phyloP scores from a whole-genome alignment of 176 grass and related monocot species.

The Oryza meyeriana region DNA sequence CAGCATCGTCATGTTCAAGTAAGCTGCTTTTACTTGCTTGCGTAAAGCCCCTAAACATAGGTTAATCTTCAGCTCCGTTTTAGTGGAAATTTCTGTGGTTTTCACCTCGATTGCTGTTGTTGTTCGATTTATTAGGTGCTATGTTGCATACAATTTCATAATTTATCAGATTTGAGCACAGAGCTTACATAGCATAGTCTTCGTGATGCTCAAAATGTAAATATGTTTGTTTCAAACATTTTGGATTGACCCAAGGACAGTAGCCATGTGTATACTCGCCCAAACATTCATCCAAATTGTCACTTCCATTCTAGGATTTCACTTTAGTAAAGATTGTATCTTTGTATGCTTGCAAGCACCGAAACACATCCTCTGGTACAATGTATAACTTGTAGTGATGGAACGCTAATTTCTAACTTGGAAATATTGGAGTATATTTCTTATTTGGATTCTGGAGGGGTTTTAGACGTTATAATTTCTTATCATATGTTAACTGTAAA shows the following conservation, averaged over 20 bases:
- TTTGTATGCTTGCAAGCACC: not conserved
- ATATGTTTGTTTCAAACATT: slow-evolving; percentile 6
- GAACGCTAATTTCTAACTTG: not conserved
- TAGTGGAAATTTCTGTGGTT: not conserved
- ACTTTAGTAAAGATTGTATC: not conserved
- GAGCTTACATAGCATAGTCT: slow-evolving; percentile 4
- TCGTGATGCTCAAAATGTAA: not conserved
- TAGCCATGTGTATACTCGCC: not conserved
- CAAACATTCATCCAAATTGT: not conserved
- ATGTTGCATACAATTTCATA: not conserved
- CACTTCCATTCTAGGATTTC: not conserved
- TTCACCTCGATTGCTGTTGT: not conserved
- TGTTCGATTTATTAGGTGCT: not conserved
- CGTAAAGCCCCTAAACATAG: not conserved
- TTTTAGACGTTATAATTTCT: not conserved
- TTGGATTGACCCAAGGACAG: not conserved
- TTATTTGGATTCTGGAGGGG: not conserved
- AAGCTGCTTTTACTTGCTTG: not conserved
- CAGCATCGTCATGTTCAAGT: slow-evolving; percentile 89
- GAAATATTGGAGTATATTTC: not conserved
- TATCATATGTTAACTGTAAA: not conserved
- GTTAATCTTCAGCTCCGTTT: not conserved
- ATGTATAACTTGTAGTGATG: not conserved
- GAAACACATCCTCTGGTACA: not conserved
- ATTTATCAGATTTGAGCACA: not conserved